A percentile compares a stretch with the other conserved stretches of the same genome.
These are phyloP conservation scores for Ophiostoma quercus DNA, from an alignment of 2,329 filamentous ascomycete species.

Conservation along the genomic window DNA sequence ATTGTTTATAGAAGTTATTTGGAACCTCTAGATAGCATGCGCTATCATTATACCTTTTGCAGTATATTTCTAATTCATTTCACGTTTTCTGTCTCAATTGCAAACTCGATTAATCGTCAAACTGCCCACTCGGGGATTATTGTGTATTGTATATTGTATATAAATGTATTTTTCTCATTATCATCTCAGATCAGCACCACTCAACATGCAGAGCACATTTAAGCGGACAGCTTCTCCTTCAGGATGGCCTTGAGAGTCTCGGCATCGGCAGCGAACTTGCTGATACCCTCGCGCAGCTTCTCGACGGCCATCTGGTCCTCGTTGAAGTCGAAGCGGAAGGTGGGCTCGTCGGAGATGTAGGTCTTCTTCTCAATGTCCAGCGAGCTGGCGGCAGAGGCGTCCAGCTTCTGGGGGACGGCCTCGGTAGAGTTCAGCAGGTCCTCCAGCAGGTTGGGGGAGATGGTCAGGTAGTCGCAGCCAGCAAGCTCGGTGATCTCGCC, in stretches of 20 bases:
- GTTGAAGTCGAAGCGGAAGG: conserved; percentile 99
- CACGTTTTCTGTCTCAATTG: neutral
- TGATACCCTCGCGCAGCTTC: conserved; percentile 99
- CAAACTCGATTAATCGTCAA: conserved; percentile 8
- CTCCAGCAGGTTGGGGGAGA: conserved; percentile 92
- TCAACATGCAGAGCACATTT: conserved; percentile 12
- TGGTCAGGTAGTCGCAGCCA: conserved; percentile 98
- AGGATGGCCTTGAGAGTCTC: conserved; percentile 89
- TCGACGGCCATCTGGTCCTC: conserved; percentile 99
- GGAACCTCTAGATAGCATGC: neutral
- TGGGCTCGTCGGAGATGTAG: conserved; percentile 83
- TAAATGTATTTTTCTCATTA: neutral
- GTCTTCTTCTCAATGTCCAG: conserved; percentile 80
- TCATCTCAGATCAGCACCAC: neutral
- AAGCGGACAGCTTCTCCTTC: conserved; percentile 66
- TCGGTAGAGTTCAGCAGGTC: conserved; percentile 81
- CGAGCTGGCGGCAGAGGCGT: conserved; percentile 57
- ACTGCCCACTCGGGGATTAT: neutral
- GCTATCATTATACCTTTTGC: conserved; percentile 12
- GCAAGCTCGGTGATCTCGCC: conserved; percentile 98
- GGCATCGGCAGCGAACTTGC: conserved; percentile 96
- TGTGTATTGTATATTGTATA: conserved; percentile 10
- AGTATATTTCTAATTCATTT: neutral
- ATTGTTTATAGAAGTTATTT: neutral
- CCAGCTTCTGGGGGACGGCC: conserved; percentile 86